Evolutionary conservation across 1,284 basidiomycete species (phyloP).

Genomic region (Taiwanofungus camphoratus): DNA sequence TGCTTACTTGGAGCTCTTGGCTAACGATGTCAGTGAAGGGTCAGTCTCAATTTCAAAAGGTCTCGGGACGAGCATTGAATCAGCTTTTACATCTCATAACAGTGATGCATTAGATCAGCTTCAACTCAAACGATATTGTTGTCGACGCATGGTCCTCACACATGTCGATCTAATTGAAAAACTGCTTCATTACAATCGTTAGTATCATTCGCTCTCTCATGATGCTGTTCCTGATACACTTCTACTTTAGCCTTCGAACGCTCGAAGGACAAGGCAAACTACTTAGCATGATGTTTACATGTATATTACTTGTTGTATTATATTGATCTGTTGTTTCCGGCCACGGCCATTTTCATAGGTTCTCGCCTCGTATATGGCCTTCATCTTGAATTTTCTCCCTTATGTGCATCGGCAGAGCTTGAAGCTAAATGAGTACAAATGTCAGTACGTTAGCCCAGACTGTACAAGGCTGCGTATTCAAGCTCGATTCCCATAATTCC

Average conservation of each 20-base stretch:
- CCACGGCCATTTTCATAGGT: too few relatives aligned
- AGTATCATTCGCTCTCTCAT: slow-evolving; percentile 29
- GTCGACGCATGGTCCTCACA: slow-evolving; percentile 94
- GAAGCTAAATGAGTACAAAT: too few relatives aligned
- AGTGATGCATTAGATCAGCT: slow-evolving; percentile 92
- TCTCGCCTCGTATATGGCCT: too few relatives aligned
- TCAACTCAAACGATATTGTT: slow-evolving; percentile 92
- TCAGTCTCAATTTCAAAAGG: slow-evolving; percentile 32
- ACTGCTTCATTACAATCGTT: slow-evolving; percentile 93
- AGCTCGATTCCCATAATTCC: too few relatives aligned
- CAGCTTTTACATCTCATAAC: slow-evolving; percentile 1
- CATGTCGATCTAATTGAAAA: slow-evolving; percentile 98
- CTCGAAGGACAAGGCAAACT: slow-evolving; percentile 31
- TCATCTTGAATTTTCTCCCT: too few relatives aligned
- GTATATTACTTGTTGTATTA: too few relatives aligned
- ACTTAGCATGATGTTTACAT: too few relatives aligned
- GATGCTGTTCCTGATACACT: slow-evolving; percentile 13
- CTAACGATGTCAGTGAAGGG: slow-evolving; percentile 82
- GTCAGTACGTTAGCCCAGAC: too few relatives aligned
- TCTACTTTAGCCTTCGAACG: slow-evolving; percentile 21
- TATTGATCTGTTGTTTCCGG: too few relatives aligned
- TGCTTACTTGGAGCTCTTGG: slow-evolving; percentile 74
- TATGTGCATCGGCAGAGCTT: too few relatives aligned
- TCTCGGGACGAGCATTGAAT: neutral
- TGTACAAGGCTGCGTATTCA: too few relatives aligned